Base-by-base conservation (phyloP, 306 rosid genomes). In the Cucurbita argyrosperma region DNA sequence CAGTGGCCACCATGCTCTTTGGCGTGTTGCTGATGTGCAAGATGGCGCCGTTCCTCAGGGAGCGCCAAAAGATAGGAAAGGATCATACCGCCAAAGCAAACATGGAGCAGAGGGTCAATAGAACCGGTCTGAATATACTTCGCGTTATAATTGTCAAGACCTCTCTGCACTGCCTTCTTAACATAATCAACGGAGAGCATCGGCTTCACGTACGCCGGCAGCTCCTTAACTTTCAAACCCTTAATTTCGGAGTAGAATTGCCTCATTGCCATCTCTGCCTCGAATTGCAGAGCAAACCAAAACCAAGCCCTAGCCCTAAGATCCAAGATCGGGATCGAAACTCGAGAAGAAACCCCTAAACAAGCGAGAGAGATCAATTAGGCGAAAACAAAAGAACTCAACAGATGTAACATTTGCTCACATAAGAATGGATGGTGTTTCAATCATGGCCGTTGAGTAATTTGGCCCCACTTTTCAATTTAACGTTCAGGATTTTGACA, bases 1-100 rank as follows among this genome's bases (percentile, higher is more conserved):
- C 83, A 84, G n/a, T 86, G 87, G 76, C 85, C 81, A 9, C 81
- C 90, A 61, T 86, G 95, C 16, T 84, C 90, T 77, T 82, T 82
- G 57, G 92, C 92, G 79, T 85, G 90, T 47, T 83, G 68, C 79
- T 57, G 81, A 78, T 89, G 98, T 76, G 69, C 88, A 60, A 86
- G 91, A 65, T 92, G 96, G 73, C 98, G 96, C 35, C 90, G 91
- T 80, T 92, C 96, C 54, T 87, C 83, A 2, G 96, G 96, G 56
- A 92, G 96, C 6, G 84, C 88, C 53, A 92, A 80, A 58, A 90
- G 85, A 82, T 88, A 92, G 40, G 96, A 90, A 57, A 92, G 85
- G 73, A 81, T 54, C 92, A 90, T 85, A 7, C 98, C 98, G 0
- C 96, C 96, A 14, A 71, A 86, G 87, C 90, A 84, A 60, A 92